These are phyloP conservation scores for Psidium friedrichsthalianum DNA, from an alignment of 345 rosid genomes.

Conservation along the genomic window DNA sequence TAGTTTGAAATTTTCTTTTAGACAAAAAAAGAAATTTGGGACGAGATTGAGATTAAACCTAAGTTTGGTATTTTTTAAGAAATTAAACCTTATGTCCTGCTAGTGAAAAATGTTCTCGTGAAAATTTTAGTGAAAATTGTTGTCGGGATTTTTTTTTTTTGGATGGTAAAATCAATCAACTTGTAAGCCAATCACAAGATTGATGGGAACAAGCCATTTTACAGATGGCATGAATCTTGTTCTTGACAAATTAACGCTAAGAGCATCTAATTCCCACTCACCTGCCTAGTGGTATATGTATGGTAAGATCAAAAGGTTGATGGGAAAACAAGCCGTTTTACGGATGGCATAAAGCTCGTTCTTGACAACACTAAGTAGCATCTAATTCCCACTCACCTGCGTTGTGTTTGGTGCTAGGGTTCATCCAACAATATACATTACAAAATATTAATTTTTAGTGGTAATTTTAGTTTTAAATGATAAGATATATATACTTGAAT, in stretches of 20 bases:
- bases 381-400: neutral
- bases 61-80: no score
- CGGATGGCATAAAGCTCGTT: neutral
- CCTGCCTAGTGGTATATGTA: no score
- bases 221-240: no score
- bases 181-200: no score
- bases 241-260: no score
- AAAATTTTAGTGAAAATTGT: no score
- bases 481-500: neutral
- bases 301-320: neutral
- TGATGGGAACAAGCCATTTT: no score
- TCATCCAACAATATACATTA: neutral
- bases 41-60: conserved; percentile 18
- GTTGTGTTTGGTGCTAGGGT: neutral
- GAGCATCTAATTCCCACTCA: no score
- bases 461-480: neutral
- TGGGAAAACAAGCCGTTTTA: neutral
- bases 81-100: no score
- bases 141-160: no score
- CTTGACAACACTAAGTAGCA: neutral
- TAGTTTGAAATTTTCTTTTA: neutral
- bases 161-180: no score
- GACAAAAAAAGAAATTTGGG: neutral
- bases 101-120: no score
- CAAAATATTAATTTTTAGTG: neutral